Percentiles rank a stretch among this genome's conserved stretches.
Evolutionary conservation across 164 flowering plant genomes (phyloP).

Genomic region (Annona cherimola): DNA sequence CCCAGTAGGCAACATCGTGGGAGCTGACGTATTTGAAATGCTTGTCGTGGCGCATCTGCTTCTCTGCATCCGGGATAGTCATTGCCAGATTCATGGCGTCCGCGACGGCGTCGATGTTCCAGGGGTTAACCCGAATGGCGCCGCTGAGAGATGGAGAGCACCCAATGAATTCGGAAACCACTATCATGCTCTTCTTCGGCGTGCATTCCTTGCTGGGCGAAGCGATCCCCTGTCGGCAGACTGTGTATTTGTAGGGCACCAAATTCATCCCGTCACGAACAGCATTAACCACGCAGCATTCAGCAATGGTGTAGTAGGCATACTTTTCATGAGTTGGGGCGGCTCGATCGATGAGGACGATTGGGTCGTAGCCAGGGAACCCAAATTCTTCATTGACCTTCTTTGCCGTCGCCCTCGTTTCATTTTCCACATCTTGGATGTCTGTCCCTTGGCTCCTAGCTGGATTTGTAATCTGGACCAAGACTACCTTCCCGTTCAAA

Average conservation of each 20-base stretch:
- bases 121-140: constrained; percentile 17
- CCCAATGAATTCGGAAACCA: constrained; percentile 20
- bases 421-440: constrained; percentile 31
- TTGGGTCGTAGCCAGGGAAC: constrained; percentile 32
- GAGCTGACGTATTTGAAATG: constrained; percentile 20
- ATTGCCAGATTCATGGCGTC: constrained; percentile 18
- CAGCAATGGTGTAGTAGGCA: constrained; percentile 36
- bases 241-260: constrained; percentile 15
- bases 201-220: not conserved
- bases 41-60: constrained; percentile 19
- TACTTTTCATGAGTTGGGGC: constrained; percentile 37
- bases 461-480: constrained; percentile 55
- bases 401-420: constrained; percentile 15
- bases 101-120: constrained; percentile 18
- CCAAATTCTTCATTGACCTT: constrained; percentile 26
- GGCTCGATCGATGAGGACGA: constrained; percentile 29
- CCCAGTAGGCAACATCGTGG: constrained; percentile 17
- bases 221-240: constrained; percentile 16
- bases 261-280: constrained; percentile 21
- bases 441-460: constrained; percentile 46
- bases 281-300: constrained; percentile 18
- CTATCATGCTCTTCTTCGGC: constrained; percentile 12
- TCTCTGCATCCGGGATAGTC: constrained; percentile 11
- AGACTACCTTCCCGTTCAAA: constrained; percentile 31
- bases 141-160: constrained; percentile 22